Percentiles rank a stretch among this genome's conserved stretches.
These are phyloP conservation scores for Podospora australis DNA, from an alignment of 495 filamentous ascomycete genomes.

Conservation along the genomic window DNA sequence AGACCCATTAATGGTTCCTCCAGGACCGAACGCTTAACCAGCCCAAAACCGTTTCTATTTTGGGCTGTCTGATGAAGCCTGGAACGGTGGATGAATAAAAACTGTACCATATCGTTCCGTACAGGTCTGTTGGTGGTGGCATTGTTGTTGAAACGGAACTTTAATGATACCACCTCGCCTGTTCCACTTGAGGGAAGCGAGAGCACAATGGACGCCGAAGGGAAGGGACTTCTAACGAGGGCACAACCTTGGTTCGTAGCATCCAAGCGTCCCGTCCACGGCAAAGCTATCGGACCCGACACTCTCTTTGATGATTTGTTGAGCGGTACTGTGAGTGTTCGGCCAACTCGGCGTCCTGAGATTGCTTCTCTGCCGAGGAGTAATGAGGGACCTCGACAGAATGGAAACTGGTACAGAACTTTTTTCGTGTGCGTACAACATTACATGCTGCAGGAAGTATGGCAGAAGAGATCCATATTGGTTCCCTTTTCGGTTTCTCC, in stretches of 20 bases:
- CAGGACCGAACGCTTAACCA: neutral
- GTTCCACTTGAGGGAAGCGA: neutral
- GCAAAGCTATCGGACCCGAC: too few species aligned
- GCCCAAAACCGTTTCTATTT: neutral
- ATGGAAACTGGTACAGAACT: neutral
- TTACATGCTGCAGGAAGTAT: constrained; percentile 1
- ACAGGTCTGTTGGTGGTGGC: neutral
- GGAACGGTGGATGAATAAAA: too few species aligned
- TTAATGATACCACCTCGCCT: constrained; percentile 3
- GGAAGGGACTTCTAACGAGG: too few species aligned
- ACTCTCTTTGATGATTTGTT: too few species aligned
- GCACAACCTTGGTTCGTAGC: too few species aligned
- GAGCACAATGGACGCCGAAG: too few species aligned
- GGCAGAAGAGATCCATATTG: constrained; percentile 1
- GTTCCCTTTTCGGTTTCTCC: constrained; percentile 13
- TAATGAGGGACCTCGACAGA: too few species aligned
- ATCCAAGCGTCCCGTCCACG: too few species aligned
- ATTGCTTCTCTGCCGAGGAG: too few species aligned
- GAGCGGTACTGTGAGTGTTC: too few species aligned
- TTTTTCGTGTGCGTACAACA: neutral
- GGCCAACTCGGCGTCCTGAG: too few species aligned
- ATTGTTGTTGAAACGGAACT: neutral
- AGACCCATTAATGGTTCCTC: neutral
- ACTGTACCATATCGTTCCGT: too few species aligned
- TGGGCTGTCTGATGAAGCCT: neutral